Evolutionary conservation across 73 alveolate species (phyloP).

Genomic region (Breviolum minutum): DNA sequence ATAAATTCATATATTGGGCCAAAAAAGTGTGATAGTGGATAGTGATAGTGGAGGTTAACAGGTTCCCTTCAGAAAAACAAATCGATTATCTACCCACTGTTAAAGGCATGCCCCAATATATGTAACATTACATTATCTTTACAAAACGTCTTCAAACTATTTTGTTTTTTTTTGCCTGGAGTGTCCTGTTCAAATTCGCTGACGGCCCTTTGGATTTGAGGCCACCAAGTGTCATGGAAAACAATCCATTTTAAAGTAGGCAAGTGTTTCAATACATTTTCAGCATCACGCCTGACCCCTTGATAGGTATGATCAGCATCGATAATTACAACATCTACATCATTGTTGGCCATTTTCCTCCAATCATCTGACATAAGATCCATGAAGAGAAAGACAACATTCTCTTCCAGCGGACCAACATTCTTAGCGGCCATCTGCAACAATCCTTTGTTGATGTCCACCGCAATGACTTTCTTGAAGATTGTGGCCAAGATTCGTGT

Average conservation of each 20-base stretch:
- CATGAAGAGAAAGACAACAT: conserved; percentile 9
- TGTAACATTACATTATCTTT: too few species aligned
- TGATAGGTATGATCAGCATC: conserved; percentile 57
- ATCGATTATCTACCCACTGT: too few species aligned
- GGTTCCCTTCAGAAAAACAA: too few species aligned
- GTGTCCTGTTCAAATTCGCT: not conserved
- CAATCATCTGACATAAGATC: conserved; percentile 56
- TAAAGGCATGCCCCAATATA: not conserved
- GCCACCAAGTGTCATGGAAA: conserved; percentile 44
- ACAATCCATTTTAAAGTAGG: conserved; percentile 16
- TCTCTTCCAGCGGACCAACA: not conserved
- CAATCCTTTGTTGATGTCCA: conserved; percentile 21
- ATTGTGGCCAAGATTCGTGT: conserved; percentile 46
- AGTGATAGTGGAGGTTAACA: too few species aligned
- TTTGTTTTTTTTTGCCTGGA: too few species aligned
- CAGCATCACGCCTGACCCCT: conserved; percentile 36
- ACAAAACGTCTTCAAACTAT: too few species aligned
- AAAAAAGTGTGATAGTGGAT: too few species aligned
- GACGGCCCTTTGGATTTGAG: conserved; percentile 15
- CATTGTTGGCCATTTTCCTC: conserved; percentile 41
- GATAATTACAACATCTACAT: conserved; percentile 23
- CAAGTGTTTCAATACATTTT: conserved; percentile 5
- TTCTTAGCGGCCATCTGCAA: not conserved
- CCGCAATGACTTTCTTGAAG: conserved; percentile 47
- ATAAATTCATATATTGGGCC: too few species aligned